Percentiles rank a stretch among this genome's conserved stretches.
Conservation (phyloP, 1,139 yeast species). For the Yamadazyma dushanensis region DNA sequence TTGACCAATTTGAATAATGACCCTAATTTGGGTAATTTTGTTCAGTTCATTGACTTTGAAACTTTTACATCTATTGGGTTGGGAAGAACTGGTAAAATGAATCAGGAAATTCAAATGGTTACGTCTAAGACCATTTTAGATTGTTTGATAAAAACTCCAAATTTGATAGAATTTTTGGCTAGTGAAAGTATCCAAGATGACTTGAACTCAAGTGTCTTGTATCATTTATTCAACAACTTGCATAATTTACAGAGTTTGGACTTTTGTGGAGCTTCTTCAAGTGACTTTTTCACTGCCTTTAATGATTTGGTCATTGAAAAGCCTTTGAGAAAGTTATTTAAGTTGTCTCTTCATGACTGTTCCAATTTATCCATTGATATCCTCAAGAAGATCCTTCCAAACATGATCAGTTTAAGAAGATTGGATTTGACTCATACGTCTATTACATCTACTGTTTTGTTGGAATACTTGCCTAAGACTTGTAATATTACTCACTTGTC, state of each 20-base stretch:
- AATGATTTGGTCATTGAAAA: slow-evolving; percentile 25
- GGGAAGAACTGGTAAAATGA: slow-evolving; percentile 88
- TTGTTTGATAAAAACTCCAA: slow-evolving; percentile 64
- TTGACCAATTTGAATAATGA: slow-evolving; percentile 54
- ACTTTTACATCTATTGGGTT: slow-evolving; percentile 88
- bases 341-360: slow-evolving; percentile 85
- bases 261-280: slow-evolving; percentile 85
- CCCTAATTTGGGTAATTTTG: slow-evolving; percentile 59
- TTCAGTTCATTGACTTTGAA: slow-evolving; percentile 79
- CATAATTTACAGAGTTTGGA: slow-evolving; percentile 69
- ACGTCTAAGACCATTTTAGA: slow-evolving; percentile 68
- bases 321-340: slow-evolving; percentile 36
- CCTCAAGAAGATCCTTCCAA: slow-evolving; percentile 58
- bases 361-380: slow-evolving; percentile 65
- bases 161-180: slow-evolving; percentile 75
- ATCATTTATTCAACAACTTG: slow-evolving; percentile 59
- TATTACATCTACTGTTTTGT: slow-evolving; percentile 57
- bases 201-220: slow-evolving; percentile 60
- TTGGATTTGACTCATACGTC: slow-evolving; percentile 84
- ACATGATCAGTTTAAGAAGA: slow-evolving; percentile 58
- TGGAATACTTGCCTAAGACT: slow-evolving; percentile 47
- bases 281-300: slow-evolving; percentile 64
- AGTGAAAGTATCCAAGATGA: slow-evolving; percentile 88
- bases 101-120: slow-evolving; percentile 87
- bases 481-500: slow-evolving; percentile 75